Conservation (phyloP, 805 yeast genomes). For the Pichia nakasei region DNA sequence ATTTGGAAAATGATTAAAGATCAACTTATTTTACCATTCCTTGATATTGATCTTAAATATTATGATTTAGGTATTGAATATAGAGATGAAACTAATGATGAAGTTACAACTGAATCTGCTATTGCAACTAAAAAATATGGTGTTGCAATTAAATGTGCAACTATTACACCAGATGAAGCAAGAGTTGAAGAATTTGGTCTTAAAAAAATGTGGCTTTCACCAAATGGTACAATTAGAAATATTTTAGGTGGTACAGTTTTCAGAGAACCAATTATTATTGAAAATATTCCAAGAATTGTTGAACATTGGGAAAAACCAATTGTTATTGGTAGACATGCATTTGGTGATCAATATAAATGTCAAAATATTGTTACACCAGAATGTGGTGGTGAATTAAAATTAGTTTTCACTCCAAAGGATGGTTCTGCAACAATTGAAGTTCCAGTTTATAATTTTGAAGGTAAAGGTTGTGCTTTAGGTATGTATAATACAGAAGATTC, state of each 20-base stretch:
- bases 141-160: slow-evolving; percentile 96
- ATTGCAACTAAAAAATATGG: slow-evolving; percentile 80
- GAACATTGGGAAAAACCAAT: slow-evolving; percentile 94
- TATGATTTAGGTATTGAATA: slow-evolving; percentile 82
- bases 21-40: slow-evolving; percentile 73
- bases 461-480: slow-evolving; percentile 76
- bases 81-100: slow-evolving; percentile 82
- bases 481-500: slow-evolving; percentile 97
- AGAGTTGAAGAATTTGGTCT: slow-evolving; percentile 84
- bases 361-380: slow-evolving; percentile 70
- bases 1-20: slow-evolving; percentile 91
- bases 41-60: slow-evolving; percentile 83
- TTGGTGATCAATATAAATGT: slow-evolving; percentile 94
- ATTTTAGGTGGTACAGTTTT: slow-evolving; percentile 94
- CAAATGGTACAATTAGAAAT: slow-evolving; percentile 95
- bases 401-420: slow-evolving; percentile 64
- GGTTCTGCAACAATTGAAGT: slow-evolving; percentile 47
- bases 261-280: slow-evolving; percentile 90
- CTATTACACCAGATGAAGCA: slow-evolving; percentile 97
- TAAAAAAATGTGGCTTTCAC: slow-evolving; percentile 96
- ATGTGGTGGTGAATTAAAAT: slow-evolving; percentile 70
- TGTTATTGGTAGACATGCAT: slow-evolving; percentile 95
- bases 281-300: slow-evolving; percentile 77
- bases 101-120: slow-evolving; percentile 86
- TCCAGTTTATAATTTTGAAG: slow-evolving; percentile 60